These are phyloP conservation scores for Globisporangium camurandrum DNA, from an alignment of 352 stramenopile species.

Conservation along the genomic window DNA sequence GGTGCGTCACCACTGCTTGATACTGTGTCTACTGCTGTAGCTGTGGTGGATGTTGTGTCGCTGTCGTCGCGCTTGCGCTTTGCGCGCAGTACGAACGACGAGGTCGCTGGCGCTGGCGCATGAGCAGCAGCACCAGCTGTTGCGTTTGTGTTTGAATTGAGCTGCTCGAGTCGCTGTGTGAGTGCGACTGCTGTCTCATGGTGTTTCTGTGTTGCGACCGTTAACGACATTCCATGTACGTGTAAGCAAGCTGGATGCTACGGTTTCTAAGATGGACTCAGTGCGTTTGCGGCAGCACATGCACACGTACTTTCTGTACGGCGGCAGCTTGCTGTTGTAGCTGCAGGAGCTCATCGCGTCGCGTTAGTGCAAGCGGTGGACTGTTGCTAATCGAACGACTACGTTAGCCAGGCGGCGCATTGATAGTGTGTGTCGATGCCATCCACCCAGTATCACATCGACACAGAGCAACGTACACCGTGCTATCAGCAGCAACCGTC, in stretches of 20 bases:
- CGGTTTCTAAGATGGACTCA: no score
- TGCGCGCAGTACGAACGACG: neutral
- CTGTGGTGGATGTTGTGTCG: neutral
- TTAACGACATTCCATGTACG: neutral
- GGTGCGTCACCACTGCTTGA: neutral
- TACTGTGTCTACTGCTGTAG: neutral
- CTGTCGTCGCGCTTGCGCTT: conserved; percentile 12
- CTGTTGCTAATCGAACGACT: no score
- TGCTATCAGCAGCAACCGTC: neutral
- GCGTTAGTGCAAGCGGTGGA: conserved; percentile 3
- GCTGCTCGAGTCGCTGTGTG: conserved; percentile 7
- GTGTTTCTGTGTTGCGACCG: conserved; percentile 6
- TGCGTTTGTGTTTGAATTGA: neutral
- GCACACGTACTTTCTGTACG: conserved; percentile 26
- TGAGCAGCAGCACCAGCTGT: no score
- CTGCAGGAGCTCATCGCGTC: conserved; percentile 32
- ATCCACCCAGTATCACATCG: neutral
- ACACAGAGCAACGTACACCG: neutral
- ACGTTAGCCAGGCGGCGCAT: no score
- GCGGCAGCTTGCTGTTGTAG: conserved; percentile 20
- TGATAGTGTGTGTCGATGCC: no score
- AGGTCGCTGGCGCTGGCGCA: no score
- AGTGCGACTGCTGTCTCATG: conserved; percentile 3
- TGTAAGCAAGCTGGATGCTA: neutral
- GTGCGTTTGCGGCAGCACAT: no score